Conservation (phyloP, 2,329 filamentous ascomycete genomes). For the Xylariaceae sp. region DNA sequence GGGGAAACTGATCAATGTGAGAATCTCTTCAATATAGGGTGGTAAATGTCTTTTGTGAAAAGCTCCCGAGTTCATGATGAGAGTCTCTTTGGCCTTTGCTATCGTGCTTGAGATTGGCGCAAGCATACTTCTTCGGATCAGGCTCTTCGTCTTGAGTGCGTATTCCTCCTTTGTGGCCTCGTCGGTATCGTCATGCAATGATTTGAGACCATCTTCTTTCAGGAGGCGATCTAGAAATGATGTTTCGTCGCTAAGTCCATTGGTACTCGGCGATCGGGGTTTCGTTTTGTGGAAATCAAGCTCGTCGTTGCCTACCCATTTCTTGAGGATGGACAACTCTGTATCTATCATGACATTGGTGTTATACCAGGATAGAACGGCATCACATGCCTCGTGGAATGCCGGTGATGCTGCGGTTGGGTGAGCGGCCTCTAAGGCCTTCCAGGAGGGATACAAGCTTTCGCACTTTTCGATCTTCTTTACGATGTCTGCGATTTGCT, state of each 20-base stretch:
- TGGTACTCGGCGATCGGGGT: slow-evolving; percentile 61
- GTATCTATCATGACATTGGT: slow-evolving; percentile 95
- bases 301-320: slow-evolving; percentile 95
- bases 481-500: slow-evolving; percentile 88
- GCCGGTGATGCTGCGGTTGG: slow-evolving; percentile 70
- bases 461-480: slow-evolving; percentile 88
- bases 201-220: slow-evolving; percentile 93
- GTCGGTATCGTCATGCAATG: slow-evolving; percentile 69
- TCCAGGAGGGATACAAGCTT: slow-evolving; percentile 75
- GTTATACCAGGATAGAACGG: slow-evolving; percentile 94
- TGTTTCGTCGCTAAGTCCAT: slow-evolving; percentile 80
- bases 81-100: slow-evolving; percentile 84
- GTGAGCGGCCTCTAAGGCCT: slow-evolving; percentile 69
- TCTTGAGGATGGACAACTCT: slow-evolving; percentile 83
- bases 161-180: slow-evolving; percentile 32
- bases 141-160: slow-evolving; percentile 37
- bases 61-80: slow-evolving; percentile 79
- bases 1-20: slow-evolving; percentile 95
- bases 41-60: slow-evolving; percentile 89
- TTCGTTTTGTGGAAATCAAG: slow-evolving; percentile 82
- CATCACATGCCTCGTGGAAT: slow-evolving; percentile 79
- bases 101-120: slow-evolving; percentile 81
- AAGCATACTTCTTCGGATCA: slow-evolving; percentile 68
- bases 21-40: slow-evolving; percentile 91
- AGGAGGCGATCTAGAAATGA: slow-evolving; percentile 92